Evolutionary conservation across 228 moss, liverwort and hornwort species (phyloP).

Genomic region (Sphagnum magellanicum): DNA sequence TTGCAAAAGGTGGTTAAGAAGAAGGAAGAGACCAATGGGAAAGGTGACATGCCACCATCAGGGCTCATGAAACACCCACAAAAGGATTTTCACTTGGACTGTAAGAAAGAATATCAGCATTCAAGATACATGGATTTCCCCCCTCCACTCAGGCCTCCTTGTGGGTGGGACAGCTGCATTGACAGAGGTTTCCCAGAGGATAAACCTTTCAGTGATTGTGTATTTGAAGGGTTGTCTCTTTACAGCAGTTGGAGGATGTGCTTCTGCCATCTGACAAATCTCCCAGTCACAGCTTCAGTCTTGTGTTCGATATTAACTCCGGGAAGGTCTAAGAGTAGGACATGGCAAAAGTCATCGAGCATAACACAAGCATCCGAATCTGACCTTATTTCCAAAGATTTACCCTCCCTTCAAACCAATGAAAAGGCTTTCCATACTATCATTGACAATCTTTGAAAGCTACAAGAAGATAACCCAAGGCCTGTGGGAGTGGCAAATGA

Average conservation of each 20-base stretch:
- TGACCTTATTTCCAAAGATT: neutral
- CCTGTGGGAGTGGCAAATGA: neutral
- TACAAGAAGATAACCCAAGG: neutral
- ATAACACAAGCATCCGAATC: neutral
- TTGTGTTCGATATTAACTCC: neutral
- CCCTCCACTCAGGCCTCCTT: constrained; percentile 72
- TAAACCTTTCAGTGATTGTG: constrained; percentile 25
- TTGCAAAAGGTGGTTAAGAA: constrained; percentile 1
- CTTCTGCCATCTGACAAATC: neutral
- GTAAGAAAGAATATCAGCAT: constrained; percentile 52
- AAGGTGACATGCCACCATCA: constrained; percentile 5
- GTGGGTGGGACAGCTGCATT: constrained; percentile 57
- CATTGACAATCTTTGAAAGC: neutral
- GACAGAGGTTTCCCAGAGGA: constrained; percentile 27
- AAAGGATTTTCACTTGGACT: constrained; percentile 11
- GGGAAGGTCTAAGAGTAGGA: neutral
- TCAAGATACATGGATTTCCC: constrained; percentile 48
- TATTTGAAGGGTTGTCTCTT: constrained; percentile 36
- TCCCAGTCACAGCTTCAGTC: constrained; percentile 1
- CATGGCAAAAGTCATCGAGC: neutral
- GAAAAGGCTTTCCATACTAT: neutral
- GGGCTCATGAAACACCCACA: constrained; percentile 26
- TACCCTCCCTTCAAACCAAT: neutral
- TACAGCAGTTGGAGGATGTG: constrained; percentile 8
- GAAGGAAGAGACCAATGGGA: constrained; percentile 7